Percentiles rank a stretch among this genome's conserved stretches.
These are phyloP conservation scores for Agaricales sp. DNA, from an alignment of 1,284 basidiomycete genomes.

Conservation along the genomic window DNA sequence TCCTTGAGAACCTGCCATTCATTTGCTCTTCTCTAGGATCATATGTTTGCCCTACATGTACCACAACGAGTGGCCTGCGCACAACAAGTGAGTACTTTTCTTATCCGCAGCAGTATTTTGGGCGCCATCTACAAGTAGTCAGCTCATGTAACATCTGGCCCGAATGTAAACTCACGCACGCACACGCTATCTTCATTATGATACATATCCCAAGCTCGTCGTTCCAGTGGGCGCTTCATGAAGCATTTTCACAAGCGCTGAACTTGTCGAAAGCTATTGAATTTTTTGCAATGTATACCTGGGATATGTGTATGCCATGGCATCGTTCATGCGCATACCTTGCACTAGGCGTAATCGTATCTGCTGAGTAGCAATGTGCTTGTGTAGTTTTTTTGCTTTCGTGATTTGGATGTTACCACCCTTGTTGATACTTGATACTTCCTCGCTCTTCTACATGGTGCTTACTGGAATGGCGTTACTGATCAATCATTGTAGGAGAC, in stretches of 20 bases:
- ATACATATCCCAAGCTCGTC: background rate
- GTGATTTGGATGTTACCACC: too few relatives aligned
- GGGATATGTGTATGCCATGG: background rate
- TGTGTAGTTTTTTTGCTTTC: too few relatives aligned
- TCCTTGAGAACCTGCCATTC: conserved; percentile 11
- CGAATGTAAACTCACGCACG: conserved; percentile 14
- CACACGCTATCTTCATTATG: conserved; percentile 16
- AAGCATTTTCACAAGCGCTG: background rate
- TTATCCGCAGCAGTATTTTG: conserved; percentile 4
- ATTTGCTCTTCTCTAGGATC: conserved; percentile 31
- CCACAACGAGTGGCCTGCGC: conserved; percentile 49
- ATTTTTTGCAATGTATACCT: background rate
- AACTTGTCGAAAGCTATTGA: background rate
- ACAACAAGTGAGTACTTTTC: conserved; percentile 68
- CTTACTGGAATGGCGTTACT: conserved; percentile 5
- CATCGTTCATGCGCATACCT: background rate
- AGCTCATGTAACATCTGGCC: conserved; percentile 21
- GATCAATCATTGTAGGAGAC: conserved; percentile 34
- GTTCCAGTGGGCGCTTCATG: too few relatives aligned
- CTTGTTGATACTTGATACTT: background rate
- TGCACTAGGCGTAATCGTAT: background rate
- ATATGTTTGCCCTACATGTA: conserved; percentile 64
- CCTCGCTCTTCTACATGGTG: conserved; percentile 2
- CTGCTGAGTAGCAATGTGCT: too few relatives aligned
- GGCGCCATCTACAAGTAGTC: conserved; percentile 24